phyloP scores from a whole-genome alignment of 202 grass and related monocot species.

The Schoenoplectus triqueter region DNA sequence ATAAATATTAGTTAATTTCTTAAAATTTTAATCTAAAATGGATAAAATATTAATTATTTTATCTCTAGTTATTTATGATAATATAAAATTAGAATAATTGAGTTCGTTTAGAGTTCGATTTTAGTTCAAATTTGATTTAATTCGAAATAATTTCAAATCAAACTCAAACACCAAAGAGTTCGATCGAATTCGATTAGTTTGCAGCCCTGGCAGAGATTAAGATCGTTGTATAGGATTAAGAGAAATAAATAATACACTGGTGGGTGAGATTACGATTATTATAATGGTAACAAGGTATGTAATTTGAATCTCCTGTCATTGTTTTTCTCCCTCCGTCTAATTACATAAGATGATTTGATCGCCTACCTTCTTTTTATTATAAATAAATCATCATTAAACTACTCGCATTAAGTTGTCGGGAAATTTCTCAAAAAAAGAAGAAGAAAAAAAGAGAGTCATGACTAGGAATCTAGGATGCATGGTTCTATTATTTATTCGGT shows the following conservation, averaged over 20 bases:
- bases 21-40: too few relatives aligned
- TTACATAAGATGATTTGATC: neutral
- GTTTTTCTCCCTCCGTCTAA: neutral
- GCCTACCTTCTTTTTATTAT: neutral
- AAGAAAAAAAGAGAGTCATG: neutral
- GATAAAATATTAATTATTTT: too few relatives aligned
- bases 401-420: neutral
- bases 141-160: too few relatives aligned
- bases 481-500: neutral
- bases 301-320: neutral
- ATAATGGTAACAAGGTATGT: neutral
- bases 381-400: neutral
- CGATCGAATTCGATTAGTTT: too few relatives aligned
- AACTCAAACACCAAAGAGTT: too few relatives aligned
- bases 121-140: too few relatives aligned
- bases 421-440: neutral
- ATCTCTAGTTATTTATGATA: too few relatives aligned
- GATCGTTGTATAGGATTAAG: neutral
- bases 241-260: neutral
- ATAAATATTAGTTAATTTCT: too few relatives aligned
- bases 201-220: neutral
- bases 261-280: neutral
- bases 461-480: neutral
- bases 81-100: too few relatives aligned
- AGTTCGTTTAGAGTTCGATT: too few relatives aligned